Conservation (phyloP, 2,329 filamentous ascomycete species). For the Phialophora tarda region DNA sequence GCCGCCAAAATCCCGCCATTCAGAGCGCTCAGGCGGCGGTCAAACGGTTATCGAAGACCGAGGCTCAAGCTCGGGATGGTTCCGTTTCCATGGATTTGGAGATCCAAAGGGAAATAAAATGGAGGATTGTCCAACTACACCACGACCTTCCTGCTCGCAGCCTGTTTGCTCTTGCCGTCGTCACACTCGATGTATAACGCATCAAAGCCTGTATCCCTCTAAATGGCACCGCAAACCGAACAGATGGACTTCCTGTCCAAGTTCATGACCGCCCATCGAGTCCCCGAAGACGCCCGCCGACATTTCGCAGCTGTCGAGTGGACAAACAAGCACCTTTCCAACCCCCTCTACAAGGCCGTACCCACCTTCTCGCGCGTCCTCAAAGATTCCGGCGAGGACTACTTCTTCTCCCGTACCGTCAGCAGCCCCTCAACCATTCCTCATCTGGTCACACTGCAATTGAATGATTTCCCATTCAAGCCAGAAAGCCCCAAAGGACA, state of each 20-base stretch:
- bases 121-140: constrained; percentile 2
- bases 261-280: constrained; percentile 34
- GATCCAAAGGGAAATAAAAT: not conserved
- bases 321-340: constrained; percentile 35
- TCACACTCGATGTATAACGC: constrained; percentile 16
- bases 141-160: constrained; percentile 2
- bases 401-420: constrained; percentile 50
- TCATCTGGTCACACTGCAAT: constrained; percentile 48
- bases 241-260: constrained; percentile 34
- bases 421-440: constrained; percentile 50
- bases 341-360: constrained; percentile 47
- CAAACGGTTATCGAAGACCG: constrained; percentile 6
- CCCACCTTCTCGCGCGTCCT: constrained; percentile 48
- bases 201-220: constrained; percentile 2
- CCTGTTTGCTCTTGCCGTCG: constrained; percentile 13
- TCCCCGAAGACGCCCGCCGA: constrained; percentile 33
- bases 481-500: constrained; percentile 38
- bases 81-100: constrained; percentile 12
- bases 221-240: constrained; percentile 22
- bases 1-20: constrained; percentile 14
- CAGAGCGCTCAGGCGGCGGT: not conserved
- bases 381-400: constrained; percentile 52
- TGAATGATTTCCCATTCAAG: constrained; percentile 39
- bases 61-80: constrained; percentile 16
- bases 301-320: constrained; percentile 36